These are phyloP conservation scores for Chrysosporium queenslandicum DNA, from an alignment of 2,329 filamentous ascomycete genomes.

Conservation along the genomic window DNA sequence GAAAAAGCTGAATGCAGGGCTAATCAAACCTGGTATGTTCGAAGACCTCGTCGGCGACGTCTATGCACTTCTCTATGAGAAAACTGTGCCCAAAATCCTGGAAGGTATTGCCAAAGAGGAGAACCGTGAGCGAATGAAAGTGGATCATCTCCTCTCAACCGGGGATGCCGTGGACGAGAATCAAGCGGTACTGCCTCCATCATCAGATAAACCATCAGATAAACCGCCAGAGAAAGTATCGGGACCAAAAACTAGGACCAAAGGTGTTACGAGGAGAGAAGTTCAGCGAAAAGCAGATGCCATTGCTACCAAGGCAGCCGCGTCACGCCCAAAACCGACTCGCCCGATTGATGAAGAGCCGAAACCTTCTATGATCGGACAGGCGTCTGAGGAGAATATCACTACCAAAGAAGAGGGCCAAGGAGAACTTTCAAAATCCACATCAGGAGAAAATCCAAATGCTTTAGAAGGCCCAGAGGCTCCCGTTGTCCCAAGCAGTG, in stretches of 20 bases:
- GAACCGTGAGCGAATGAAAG: slow-evolving; percentile 39
- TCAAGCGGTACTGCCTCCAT: slow-evolving; percentile 15
- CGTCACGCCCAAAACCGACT: slow-evolving; percentile 13
- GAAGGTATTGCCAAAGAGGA: slow-evolving; percentile 38
- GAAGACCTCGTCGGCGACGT: slow-evolving; percentile 91
- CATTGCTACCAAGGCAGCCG: slow-evolving; percentile 36
- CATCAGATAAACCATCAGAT: slow-evolving; percentile 4
- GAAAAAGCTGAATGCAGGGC: slow-evolving; percentile 69
- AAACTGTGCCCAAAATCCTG: slow-evolving; percentile 31
- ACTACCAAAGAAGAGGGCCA: slow-evolving; percentile 1
- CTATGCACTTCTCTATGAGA: slow-evolving; percentile 53
- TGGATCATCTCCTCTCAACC: slow-evolving; percentile 39
- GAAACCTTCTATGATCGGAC: background rate
- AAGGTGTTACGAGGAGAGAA: slow-evolving; percentile 51
- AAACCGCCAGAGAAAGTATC: slow-evolving; percentile 3
- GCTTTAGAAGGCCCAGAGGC: slow-evolving; percentile 33
- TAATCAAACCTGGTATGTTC: slow-evolving; percentile 76
- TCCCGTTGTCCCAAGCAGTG: slow-evolving; percentile 40
- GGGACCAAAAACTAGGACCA: slow-evolving; percentile 36
- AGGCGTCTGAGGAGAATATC: background rate
- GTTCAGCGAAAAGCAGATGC: slow-evolving; percentile 51
- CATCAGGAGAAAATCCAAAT: background rate
- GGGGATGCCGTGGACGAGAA: slow-evolving; percentile 22
- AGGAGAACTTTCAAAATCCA: background rate
- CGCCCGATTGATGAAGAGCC: slow-evolving; percentile 13